Conservation (phyloP, 148 eudicot genomes). For the Hydrangea macrophylla region DNA sequence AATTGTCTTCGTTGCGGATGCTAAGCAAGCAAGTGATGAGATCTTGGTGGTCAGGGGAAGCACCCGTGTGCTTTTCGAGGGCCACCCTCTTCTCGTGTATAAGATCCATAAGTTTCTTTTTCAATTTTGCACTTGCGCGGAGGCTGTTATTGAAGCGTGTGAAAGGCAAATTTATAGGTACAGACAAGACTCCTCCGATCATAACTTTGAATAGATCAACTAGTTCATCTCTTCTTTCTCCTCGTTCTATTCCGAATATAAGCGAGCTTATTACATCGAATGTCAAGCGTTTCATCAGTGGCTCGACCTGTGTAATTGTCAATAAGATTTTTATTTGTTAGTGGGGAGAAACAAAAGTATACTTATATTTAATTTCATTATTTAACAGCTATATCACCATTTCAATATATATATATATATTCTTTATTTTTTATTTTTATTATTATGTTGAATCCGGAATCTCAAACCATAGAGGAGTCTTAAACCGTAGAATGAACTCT, state of each 20-base stretch:
- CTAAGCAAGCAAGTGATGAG: constrained; percentile 17
- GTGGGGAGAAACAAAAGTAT: not conserved
- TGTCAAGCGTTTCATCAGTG: constrained; percentile 18
- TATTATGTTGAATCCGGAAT: too few relatives aligned
- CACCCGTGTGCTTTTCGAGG: not conserved
- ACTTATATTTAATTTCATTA: too few relatives aligned
- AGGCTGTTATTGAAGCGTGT: constrained; percentile 22
- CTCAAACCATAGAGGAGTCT: too few relatives aligned
- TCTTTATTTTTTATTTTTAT: too few relatives aligned
- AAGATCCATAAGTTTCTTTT: constrained; percentile 2
- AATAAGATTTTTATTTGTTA: not conserved
- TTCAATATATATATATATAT: too few relatives aligned
- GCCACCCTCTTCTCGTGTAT: constrained; percentile 15
- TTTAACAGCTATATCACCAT: too few relatives aligned
- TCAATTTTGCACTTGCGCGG: constrained; percentile 10
- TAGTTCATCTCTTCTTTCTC: constrained; percentile 18
- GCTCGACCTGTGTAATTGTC: constrained; percentile 6
- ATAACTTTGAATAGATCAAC: constrained; percentile 5
- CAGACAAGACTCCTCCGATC: constrained; percentile 13
- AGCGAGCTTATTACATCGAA: constrained; percentile 19
- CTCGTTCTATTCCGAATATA: constrained; percentile 21
- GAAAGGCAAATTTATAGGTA: constrained; percentile 23
- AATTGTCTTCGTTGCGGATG: not conserved
- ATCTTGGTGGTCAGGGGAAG: constrained; percentile 18
- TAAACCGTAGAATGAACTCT: too few relatives aligned